Base-by-base conservation (phyloP, 192 early-diverging fungal species). In the Coemansia sp. region DNA sequence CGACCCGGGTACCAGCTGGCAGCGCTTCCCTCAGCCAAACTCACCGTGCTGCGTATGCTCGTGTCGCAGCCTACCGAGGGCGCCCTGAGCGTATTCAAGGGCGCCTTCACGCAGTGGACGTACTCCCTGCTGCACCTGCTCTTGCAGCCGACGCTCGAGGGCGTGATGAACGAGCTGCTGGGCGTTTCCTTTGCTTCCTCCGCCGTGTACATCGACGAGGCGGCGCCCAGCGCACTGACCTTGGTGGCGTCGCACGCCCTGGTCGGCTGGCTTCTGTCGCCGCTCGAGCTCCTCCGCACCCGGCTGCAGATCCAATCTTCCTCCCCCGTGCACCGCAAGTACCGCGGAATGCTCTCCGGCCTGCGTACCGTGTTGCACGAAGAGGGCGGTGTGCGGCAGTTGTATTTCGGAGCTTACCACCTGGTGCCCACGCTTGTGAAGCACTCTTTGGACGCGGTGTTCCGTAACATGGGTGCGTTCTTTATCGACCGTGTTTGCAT, bases 121-220 rank as follows among this genome's bases (percentile, higher is more conserved):
- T 91, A 89, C 63, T 85, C 89, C 41, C 84, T 89, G 53, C 59
- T 87, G 38, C 87, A 87, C 53, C 63, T 87, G 21, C 75, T 90
- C 27, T 51, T 92, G 25, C 93, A 95, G 61, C 94, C 95, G 15
- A 84, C 87, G 10, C 64, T 96, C 39, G 95, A 98, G 63, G 91
- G 90, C 13, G 65, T 80, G 17, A 61, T 98, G 43, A 96, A 98
- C 73, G 96, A 98, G 61, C 76, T 84, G 18, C 91, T 96, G 51
- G 92, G 86, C 53, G n/a, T n/a, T n/a, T 81, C 96, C n/a, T 92
- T 90, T 60, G 96, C 96, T 52, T 92, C 92, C 61, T 69, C 60
- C 17, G 57, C 70, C 3, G 21, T 62, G n/a, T 61, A 84, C 81
- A 44, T 76, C 79, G 62, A 82, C 83, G 6, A 83, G 78, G 53